Base-by-base conservation (phyloP, 768 basidiomycete genomes). In the Leccinum obscurum region DNA sequence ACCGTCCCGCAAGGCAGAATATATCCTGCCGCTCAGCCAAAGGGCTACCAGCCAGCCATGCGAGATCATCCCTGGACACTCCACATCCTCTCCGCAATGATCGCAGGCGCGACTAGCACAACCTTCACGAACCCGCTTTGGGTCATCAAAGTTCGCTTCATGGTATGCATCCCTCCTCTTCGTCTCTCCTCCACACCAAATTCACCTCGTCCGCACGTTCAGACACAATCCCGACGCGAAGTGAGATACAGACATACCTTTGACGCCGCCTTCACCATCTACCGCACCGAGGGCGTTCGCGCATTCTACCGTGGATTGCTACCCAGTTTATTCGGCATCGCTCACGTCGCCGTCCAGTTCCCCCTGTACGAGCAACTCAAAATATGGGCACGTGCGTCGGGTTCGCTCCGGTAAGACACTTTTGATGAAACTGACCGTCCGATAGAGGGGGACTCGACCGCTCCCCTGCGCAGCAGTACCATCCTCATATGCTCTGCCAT, bases 81-180 rank as follows among this genome's bases (percentile, higher is more conserved):
- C 6, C 96, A 99, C 67, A 91, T 99, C 62, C 73, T 93, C 6
- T 96, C 97, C 6, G 95, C 97, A 6, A 98, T 99, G 96, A 81
- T 85, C 49, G 97, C 96, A 1, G 97, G 97, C 13, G 95, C 93
- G 6, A 80, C 89, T 20, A 95, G 96, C 69, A 97, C 97, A 6
- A 85, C 93, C 55, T 89, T 89, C 68, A 98, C 97, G 26, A 98
- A 93, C 76, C 97, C 97, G 0, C 75, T 99, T 7, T 99, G 97
- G 97, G 94, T 99, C 46, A 95, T 99, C 75, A 98, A 98, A 80
- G 98, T 96, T 24, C 87, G 97, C 30, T 98, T 98, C 78, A 98
- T 98, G 97, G 96, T 96, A 64, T 64, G 79, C 59, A 41, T 51
- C 32, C 0, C 11, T 55, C n/a, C 55, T 17, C 54, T 34, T 22